Conservation (phyloP, 225 moss, liverwort and hornwort species). For the Neckera pumila region DNA sequence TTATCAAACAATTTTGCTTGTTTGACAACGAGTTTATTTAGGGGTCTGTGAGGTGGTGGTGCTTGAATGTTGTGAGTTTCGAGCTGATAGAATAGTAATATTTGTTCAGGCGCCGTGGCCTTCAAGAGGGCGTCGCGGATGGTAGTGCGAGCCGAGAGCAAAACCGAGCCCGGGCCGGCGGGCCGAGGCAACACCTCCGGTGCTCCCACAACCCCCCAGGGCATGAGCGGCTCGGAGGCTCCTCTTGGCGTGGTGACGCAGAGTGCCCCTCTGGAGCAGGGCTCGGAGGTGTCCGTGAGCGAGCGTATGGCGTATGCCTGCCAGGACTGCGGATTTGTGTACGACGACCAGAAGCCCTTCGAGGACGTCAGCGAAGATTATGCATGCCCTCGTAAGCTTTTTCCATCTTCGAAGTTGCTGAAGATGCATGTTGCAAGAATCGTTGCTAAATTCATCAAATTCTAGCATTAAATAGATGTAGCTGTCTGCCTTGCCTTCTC, state of each 20-base stretch:
- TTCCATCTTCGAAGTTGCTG: background rate
- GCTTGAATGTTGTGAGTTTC: no score
- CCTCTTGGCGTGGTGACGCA: constrained; percentile 5
- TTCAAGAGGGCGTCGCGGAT: no score
- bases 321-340: constrained; percentile 60
- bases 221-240: constrained; percentile 14
- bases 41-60: no score
- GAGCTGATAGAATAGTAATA: no score
- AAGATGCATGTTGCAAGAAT: background rate
- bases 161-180: constrained; percentile 1
- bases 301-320: constrained; percentile 58
- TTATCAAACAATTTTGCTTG: no score
- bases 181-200: constrained; percentile 1
- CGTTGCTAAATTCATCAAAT: background rate
- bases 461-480: background rate
- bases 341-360: constrained; percentile 15
- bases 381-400: constrained; percentile 11
- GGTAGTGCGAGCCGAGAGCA: no score
- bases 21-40: no score
- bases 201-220: background rate
- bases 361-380: constrained; percentile 2
- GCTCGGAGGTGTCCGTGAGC: background rate
- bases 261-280: constrained; percentile 42
- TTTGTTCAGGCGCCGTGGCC: no score
- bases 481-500: background rate